These are phyloP conservation scores for Magnolia kwangsiensis DNA, from an alignment of 164 flowering plant species.

Conservation along the genomic window DNA sequence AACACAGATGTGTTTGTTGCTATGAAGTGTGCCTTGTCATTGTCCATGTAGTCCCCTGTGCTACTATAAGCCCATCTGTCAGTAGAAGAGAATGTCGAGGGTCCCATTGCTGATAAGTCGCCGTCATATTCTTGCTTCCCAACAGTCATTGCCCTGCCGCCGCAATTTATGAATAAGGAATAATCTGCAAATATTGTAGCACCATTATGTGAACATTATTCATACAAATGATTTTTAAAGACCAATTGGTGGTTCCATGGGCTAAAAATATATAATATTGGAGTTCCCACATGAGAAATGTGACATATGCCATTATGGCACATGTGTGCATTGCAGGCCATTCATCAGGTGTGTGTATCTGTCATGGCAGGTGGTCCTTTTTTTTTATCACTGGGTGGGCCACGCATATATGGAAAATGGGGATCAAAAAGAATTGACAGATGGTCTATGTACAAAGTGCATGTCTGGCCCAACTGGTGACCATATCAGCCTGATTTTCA, in stretches of 20 bases:
- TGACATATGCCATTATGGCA: neutral
- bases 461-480: too few relatives aligned
- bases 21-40: neutral
- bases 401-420: too few relatives aligned
- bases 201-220: too few relatives aligned
- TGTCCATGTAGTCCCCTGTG: conserved; percentile 10
- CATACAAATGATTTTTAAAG: neutral
- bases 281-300: neutral
- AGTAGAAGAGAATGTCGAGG: conserved; percentile 31
- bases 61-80: conserved; percentile 14
- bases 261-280: neutral
- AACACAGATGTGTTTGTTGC: conserved; percentile 2
- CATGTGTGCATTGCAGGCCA: neutral
- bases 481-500: too few relatives aligned
- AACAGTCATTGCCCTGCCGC: conserved; percentile 21
- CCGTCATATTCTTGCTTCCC: conserved; percentile 47
- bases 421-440: too few relatives aligned
- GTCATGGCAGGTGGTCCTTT: too few relatives aligned
- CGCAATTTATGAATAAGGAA: conserved; percentile 47
- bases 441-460: too few relatives aligned
- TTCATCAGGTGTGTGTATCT: neutral
- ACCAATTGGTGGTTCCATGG: neutral
- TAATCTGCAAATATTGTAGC: conserved; percentile 10
- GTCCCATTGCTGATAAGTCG: conserved; percentile 34
- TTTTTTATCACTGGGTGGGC: too few relatives aligned